Conservation (phyloP, 495 filamentous ascomycete species). For the Talaromyces liani region DNA sequence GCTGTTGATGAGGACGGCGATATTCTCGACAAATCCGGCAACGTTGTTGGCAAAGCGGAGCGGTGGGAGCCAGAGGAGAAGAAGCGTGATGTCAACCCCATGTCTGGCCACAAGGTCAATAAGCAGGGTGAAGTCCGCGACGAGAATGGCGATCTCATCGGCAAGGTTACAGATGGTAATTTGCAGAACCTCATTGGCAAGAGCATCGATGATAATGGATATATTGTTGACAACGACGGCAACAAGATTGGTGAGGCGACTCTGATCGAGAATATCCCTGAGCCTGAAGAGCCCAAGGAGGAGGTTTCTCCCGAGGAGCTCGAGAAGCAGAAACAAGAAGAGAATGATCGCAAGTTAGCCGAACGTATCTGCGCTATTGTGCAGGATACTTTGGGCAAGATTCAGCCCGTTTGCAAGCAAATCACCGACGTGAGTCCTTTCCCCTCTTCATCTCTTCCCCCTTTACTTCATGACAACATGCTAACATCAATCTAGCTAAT, state of each 20-base stretch:
- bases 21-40: slow-evolving; percentile 64
- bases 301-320: slow-evolving; percentile 23
- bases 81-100: slow-evolving; percentile 49
- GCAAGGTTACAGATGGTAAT: slow-evolving; percentile 62
- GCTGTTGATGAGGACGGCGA: slow-evolving; percentile 74
- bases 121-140: slow-evolving; percentile 69
- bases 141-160: slow-evolving; percentile 66
- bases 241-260: slow-evolving; percentile 64
- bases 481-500: slow-evolving; percentile 46
- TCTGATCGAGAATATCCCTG: slow-evolving; percentile 57
- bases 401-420: slow-evolving; percentile 72
- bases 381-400: slow-evolving; percentile 65
- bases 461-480: too few species aligned
- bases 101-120: slow-evolving; percentile 69
- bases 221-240: slow-evolving; percentile 67
- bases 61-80: slow-evolving; percentile 64
- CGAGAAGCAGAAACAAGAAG: slow-evolving; percentile 44
- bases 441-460: neutral
- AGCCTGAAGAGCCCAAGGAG: slow-evolving; percentile 13
- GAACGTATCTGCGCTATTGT: slow-evolving; percentile 63
- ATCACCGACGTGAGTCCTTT: slow-evolving; percentile 59
- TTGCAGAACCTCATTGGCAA: slow-evolving; percentile 59
- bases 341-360: slow-evolving; percentile 58
- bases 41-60: slow-evolving; percentile 65
- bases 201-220: slow-evolving; percentile 70